Percentiles rank a stretch among this genome's conserved stretches.
phyloP scores from a whole-genome alignment of 768 basidiomycete species.

The Suillus lakei region DNA sequence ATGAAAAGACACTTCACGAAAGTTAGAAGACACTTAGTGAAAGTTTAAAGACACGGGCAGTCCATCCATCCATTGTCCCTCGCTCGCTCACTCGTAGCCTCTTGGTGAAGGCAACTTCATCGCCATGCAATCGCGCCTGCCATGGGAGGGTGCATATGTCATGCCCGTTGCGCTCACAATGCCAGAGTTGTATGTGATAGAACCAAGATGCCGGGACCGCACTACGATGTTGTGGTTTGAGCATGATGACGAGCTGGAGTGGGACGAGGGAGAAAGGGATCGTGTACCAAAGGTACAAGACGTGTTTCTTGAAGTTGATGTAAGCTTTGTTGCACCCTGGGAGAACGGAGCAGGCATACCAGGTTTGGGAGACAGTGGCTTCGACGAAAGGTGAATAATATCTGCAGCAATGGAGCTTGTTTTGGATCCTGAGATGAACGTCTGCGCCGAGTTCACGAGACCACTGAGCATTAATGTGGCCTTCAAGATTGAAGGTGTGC shows the following conservation, averaged over 20 bases:
- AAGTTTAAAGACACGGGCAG: no score
- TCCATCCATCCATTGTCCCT: no score
- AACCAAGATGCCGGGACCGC: no score
- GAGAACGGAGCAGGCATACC: slow-evolving; percentile 71
- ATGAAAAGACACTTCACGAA: no score
- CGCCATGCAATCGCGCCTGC: no score
- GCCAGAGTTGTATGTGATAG: no score
- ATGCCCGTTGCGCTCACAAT: no score
- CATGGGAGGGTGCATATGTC: no score
- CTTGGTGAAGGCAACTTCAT: no score
- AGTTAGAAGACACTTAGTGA: no score
- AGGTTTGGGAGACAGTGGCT: slow-evolving; percentile 76
- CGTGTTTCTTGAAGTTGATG: slow-evolving; percentile 56
- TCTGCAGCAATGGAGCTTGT: slow-evolving; percentile 76
- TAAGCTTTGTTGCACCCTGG: slow-evolving; percentile 77
- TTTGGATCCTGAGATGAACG: slow-evolving; percentile 72
- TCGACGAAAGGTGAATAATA: slow-evolving; percentile 82
- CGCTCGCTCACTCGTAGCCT: no score
- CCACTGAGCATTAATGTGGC: slow-evolving; percentile 82
- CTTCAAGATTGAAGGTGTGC: slow-evolving; percentile 81
- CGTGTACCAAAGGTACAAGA: slow-evolving; percentile 69
- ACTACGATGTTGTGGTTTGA: no score
- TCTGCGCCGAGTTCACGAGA: slow-evolving; percentile 59
- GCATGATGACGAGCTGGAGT: slow-evolving; percentile 67
- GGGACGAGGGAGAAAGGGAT: slow-evolving; percentile 69